Base-by-base conservation (phyloP, 2,329 filamentous ascomycete species). In the Apiospora saccharicola region DNA sequence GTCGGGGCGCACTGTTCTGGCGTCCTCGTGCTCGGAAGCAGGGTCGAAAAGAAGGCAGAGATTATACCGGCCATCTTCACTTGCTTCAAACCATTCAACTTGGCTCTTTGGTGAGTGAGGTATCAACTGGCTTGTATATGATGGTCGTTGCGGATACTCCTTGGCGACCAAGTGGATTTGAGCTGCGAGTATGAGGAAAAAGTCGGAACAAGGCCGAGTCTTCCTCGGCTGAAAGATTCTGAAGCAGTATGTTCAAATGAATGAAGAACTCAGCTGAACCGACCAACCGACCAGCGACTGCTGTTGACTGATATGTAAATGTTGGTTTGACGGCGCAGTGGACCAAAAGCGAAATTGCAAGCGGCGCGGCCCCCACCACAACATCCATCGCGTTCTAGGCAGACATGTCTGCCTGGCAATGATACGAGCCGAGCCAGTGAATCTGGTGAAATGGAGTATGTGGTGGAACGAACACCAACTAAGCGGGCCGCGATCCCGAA, bases 31-130 rank as follows among this genome's bases (percentile, higher is more conserved):
- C 19, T 46, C n/a, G 67, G 67, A 24, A 68, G 37, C 16, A 68
- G 34, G 37, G 37, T 68, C 44, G 44, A 37, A 22, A 68, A 68
- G 37, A 68, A 68, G 67, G 41, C 44, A 26, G 67, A 46, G 37
- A 68, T 68, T 24, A 22, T 26, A 22, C 19, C 22, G 22, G 6
- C 67, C 67, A 68, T 68, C n/a, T 34, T 61, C 22, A 34, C 30
- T 34, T 22, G 19, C 30, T 41, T 64, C 19, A n/a, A 30, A 34
- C 10, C 19, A n/a, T 37, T 37, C 22, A 41, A 64, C 16, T 22
- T 26, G 49, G 49, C 49, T 26, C 24, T 14, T 5, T 37, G 24
- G 41, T n/a, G 19, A 64, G 41, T n/a, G 19, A 41, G 57, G 34
- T 19, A 19, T 10, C 22, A 34, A 8, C 24, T 41, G 57, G 57